Evolutionary conservation across 176 grass and related monocot species (phyloP).

Genomic region (Ensete ventricosum): DNA sequence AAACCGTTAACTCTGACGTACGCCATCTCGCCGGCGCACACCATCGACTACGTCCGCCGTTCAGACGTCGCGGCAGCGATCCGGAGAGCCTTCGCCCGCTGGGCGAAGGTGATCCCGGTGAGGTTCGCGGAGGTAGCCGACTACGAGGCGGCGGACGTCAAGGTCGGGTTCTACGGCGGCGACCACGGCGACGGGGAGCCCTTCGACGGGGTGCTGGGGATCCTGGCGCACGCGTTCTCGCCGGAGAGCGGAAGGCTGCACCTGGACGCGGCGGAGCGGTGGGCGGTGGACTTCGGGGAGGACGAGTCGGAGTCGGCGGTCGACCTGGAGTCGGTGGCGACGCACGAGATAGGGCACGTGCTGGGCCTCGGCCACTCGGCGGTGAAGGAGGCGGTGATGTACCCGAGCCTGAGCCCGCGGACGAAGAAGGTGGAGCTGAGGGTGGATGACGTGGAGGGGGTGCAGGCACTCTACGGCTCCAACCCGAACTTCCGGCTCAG

Average conservation of each 20-base stretch:
- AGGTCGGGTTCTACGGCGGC: conserved; percentile 66
- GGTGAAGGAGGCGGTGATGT: conserved; percentile 67
- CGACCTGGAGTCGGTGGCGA: conserved; percentile 82
- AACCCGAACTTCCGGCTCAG: conserved; percentile 65
- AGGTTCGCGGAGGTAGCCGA: conserved; percentile 42
- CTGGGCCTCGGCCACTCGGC: conserved; percentile 76
- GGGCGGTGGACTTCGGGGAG: conserved; percentile 46
- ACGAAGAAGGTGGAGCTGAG: conserved; percentile 57
- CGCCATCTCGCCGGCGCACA: conserved; percentile 43
- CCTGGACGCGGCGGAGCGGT: conserved; percentile 75
- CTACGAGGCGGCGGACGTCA: conserved; percentile 56
- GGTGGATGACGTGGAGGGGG: conserved; percentile 74
- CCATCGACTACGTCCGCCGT: conserved; percentile 41
- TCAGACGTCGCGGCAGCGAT: conserved; percentile 46
- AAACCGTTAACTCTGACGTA: conserved; percentile 57
- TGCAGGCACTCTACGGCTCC: conserved; percentile 72
- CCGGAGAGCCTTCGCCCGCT: conserved; percentile 58
- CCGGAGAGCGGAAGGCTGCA: conserved; percentile 73
- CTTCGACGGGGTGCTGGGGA: conserved; percentile 80
- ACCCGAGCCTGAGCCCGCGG: conserved; percentile 70
- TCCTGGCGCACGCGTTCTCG: conserved; percentile 85
- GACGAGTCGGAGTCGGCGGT: conserved; percentile 25
- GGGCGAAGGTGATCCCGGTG: conserved; percentile 71
- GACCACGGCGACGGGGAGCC: conserved; percentile 84
- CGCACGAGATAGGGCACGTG: conserved; percentile 93